A percentile compares a stretch with the other conserved stretches of the same genome.
phyloP scores from a whole-genome alignment of 2,329 filamentous ascomycete genomes.

The Lecanicillium sp. region DNA sequence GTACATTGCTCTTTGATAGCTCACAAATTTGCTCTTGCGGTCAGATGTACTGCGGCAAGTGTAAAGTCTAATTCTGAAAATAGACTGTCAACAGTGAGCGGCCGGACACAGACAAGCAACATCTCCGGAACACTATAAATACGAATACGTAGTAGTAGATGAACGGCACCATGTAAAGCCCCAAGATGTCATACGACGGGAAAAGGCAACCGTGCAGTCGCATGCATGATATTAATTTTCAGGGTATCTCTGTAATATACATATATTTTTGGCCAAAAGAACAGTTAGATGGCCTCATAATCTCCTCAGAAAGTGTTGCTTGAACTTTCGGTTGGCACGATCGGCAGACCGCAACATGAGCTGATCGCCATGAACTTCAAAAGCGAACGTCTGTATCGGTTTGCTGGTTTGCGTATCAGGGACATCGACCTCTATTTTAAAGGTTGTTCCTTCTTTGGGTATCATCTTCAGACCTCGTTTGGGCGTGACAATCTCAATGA shows the following conservation, averaged over 20 bases:
- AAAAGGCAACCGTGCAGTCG: neutral
- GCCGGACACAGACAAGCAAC: too few relatives aligned
- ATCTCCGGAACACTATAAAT: too few relatives aligned
- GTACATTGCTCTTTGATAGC: too few relatives aligned
- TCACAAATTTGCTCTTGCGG: too few relatives aligned
- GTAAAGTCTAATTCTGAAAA: too few relatives aligned
- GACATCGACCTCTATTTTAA: conserved; percentile 64
- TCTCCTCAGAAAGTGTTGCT: conserved; percentile 69
- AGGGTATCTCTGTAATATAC: neutral
- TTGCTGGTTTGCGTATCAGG: conserved; percentile 15
- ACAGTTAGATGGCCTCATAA: conserved; percentile 40
- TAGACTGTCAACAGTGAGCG: too few relatives aligned
- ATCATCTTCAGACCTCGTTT: conserved; percentile 66
- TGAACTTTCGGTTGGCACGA: conserved; percentile 86
- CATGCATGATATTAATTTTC: neutral
- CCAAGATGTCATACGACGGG: too few relatives aligned
- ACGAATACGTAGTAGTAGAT: too few relatives aligned
- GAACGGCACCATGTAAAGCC: too few relatives aligned
- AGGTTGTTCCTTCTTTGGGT: conserved; percentile 86
- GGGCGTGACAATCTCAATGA: conserved; percentile 75
- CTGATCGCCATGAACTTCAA: conserved; percentile 83
- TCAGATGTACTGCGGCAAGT: too few relatives aligned
- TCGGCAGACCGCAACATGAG: conserved; percentile 79
- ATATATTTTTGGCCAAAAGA: too few relatives aligned
- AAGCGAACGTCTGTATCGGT: conserved; percentile 44